Conservation (phyloP, 1,139 yeast species). For the Tardiomyces blankii region DNA sequence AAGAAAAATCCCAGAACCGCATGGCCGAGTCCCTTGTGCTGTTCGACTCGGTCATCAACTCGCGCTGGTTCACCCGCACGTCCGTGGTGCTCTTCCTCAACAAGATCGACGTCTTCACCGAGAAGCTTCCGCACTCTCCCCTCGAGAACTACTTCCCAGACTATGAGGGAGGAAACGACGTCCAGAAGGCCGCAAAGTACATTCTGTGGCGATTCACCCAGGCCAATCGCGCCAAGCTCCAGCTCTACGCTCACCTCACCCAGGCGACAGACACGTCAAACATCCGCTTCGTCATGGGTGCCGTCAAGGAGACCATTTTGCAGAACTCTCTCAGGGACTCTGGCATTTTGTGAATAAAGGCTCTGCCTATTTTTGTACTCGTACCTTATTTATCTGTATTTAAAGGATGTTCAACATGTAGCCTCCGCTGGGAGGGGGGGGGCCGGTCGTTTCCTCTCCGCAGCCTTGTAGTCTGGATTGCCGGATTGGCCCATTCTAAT, state of each 20-base stretch:
- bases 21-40: conserved; percentile 76
- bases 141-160: conserved; percentile 79
- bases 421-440: no score
- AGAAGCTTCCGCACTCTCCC: conserved; percentile 73
- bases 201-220: conserved; percentile 86
- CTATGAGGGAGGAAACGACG: conserved; percentile 79
- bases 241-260: conserved; percentile 81
- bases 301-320: conserved; percentile 79
- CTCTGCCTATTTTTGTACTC: no score
- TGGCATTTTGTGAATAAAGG: conserved; percentile 44
- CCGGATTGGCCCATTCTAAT: no score
- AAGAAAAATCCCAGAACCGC: conserved; percentile 62
- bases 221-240: conserved; percentile 70
- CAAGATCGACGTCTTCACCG: conserved; percentile 83
- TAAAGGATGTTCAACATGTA: no score
- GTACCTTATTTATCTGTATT: no score
- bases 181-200: conserved; percentile 89
- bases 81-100: conserved; percentile 78
- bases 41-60: conserved; percentile 83
- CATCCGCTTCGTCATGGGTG: conserved; percentile 80
- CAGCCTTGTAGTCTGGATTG: no score
- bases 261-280: conserved; percentile 93
- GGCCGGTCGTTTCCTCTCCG: no score
- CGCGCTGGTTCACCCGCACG: conserved; percentile 88
- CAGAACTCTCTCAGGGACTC: conserved; percentile 79